phyloP scores from a whole-genome alignment of 495 filamentous ascomycete species.

The Talaromyces stipitatus region DNA sequence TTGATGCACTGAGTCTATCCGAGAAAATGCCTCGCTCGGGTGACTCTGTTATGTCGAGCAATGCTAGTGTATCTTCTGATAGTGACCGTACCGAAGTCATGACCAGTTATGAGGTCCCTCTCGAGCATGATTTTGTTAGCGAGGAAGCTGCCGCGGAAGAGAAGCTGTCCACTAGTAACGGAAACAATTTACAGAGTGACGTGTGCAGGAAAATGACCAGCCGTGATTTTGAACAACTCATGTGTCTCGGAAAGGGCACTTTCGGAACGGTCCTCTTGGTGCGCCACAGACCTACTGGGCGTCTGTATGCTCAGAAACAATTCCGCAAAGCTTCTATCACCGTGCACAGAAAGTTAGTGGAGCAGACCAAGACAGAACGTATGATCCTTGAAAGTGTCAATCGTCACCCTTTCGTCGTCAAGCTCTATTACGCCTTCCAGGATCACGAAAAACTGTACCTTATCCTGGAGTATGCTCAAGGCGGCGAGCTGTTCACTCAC shows the following conservation, averaged over 20 bases:
- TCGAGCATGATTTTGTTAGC: slow-evolving; percentile 84
- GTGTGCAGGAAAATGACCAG: slow-evolving; percentile 78
- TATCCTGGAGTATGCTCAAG: slow-evolving; percentile 97
- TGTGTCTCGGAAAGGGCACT: slow-evolving; percentile 93
- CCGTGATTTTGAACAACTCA: slow-evolving; percentile 82
- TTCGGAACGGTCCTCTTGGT: slow-evolving; percentile 92
- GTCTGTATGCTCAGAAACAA: slow-evolving; percentile 95
- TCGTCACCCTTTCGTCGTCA: slow-evolving; percentile 93
- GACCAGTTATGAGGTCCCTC: slow-evolving; percentile 80
- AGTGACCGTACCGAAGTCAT: slow-evolving; percentile 46
- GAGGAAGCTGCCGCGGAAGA: slow-evolving; percentile 49
- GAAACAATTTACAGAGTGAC: slow-evolving; percentile 28
- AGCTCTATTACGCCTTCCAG: slow-evolving; percentile 96
- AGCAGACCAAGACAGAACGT: slow-evolving; percentile 96
- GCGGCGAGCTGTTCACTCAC: slow-evolving; percentile 89
- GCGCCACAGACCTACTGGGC: slow-evolving; percentile 76
- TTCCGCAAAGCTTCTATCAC: slow-evolving; percentile 91
- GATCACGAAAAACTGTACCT: slow-evolving; percentile 96
- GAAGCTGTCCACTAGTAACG: slow-evolving; percentile 13
- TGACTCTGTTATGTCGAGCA: slow-evolving; percentile 40
- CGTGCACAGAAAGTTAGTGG: slow-evolving; percentile 85
- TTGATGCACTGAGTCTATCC: slow-evolving; percentile 57
- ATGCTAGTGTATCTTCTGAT: slow-evolving; percentile 51
- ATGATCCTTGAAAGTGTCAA: slow-evolving; percentile 91
- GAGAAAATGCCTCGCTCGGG: slow-evolving; percentile 25